Evolutionary conservation across 331 rosid species (phyloP), one percentile per base, ranked within the genome.

Genomic region (Acacia concinna): DNA sequence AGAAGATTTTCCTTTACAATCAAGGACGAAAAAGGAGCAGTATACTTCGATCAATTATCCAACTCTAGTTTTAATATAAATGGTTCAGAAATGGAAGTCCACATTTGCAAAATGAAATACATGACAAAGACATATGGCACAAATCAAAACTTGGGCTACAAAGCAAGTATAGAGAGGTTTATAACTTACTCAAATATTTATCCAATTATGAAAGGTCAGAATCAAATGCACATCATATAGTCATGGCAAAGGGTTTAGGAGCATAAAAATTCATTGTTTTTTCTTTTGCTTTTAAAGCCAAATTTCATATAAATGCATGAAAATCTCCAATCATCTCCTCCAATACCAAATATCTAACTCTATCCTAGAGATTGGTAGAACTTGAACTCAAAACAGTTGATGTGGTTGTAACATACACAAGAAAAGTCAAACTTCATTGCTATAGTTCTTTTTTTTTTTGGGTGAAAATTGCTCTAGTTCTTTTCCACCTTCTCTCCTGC

Each of bases 391-490:
- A 34, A 65, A 28, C 4, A 4, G 71, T 21, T 20, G 30, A 20
- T 44, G 20, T 13, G 20, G 51, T 12, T 14, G 4, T 44, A 44
- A 44, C 4, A 44, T 44, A 14, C 2, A 38, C 44, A 35, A 30
- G n/a, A 60, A 60, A 32, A 31, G 20, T 17, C 6, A 63, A 31
- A 17, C 13, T 57, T 23, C 64, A 23, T 57, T 62, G 49, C 70
- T 54, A 28, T 49, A 17, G 69, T 65, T 64, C 68, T 68, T 41
- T 68, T 41, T n/a, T n/a, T n/a, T n/a, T n/a, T n/a, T n/a, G n/a
- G n/a, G n/a, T n/a, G n/a, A n/a, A n/a, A n/a, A 23, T 57, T 62
- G 49, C 70, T 54, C n/a, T 49, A 17, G 69, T 65, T 64, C 68
- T 68, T 41, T 68, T 41, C 54, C 7, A 3, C 7, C 28, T 43